These are phyloP conservation scores for Agastache rugosa DNA, from an alignment of 257 asterid genomes.

Conservation along the genomic window DNA sequence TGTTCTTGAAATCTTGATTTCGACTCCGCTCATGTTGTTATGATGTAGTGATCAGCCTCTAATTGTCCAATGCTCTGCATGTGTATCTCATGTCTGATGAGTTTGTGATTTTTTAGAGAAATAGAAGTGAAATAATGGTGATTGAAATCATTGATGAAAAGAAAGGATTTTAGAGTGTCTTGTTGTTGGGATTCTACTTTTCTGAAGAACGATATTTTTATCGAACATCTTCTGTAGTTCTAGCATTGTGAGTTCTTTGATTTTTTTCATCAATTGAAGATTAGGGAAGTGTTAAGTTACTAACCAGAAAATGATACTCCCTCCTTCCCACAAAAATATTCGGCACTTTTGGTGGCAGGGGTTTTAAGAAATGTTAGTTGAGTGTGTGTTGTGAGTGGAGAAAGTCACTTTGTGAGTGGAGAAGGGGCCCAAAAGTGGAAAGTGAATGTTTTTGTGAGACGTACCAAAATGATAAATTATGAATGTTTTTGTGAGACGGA, in stretches of 20 bases:
- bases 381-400: too few species aligned
- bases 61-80: conserved; percentile 13
- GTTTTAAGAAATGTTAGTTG: too few species aligned
- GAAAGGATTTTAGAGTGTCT: not conserved
- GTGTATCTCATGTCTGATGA: not conserved
- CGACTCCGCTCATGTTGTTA: conserved; percentile 10
- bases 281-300: not conserved
- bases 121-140: not conserved
- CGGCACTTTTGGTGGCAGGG: too few species aligned
- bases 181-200: conserved; percentile 6
- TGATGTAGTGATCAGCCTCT: not conserved
- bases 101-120: not conserved
- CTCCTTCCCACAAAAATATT: too few species aligned
- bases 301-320: not conserved
- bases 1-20: conserved; percentile 30
- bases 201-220: not conserved
- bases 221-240: not conserved
- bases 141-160: not conserved
- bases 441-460: too few species aligned
- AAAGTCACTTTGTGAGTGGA: too few species aligned
- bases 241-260: not conserved
- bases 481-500: too few species aligned
- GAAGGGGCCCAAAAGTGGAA: too few species aligned
- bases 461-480: too few species aligned
- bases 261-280: not conserved